Base-by-base conservation (phyloP, 2,329 filamentous ascomycete genomes). In the Erysiphe pulchra region DNA sequence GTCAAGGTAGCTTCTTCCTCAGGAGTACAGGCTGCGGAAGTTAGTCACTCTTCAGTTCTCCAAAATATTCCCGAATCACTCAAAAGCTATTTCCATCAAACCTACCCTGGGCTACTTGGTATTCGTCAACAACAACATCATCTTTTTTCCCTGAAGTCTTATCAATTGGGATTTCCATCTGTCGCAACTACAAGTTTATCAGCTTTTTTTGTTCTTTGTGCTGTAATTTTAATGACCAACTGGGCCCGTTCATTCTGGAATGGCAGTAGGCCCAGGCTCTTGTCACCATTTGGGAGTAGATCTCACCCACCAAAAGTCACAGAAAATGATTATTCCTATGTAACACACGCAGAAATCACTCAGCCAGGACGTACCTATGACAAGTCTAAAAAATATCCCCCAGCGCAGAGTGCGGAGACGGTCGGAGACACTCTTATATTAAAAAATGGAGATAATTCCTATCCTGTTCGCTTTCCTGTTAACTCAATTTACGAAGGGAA, bases 281-380 rank as follows among this genome's bases (percentile, higher is more conserved):
- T 55, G 38, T 58, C 56, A 38, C 58, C 57, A 7, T 59, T 58
- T 48, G 53, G 56, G 44, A 54, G 54, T 36, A 50, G 56, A 48
- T 46, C 49, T 41, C 64, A 66, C 38, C 61, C 68, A 10, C 71
- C 75, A 31, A 68, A 75, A 51, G 75, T 86, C 48, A 80, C 73
- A 53, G 78, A 84, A 52, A 72, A 77, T 32, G 80, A 86, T 62
- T 87, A 76, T 60, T 78, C 74, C 57, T 86, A 87, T 64, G 85
- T 86, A 57, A 84, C 80, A n/a, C 75, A 76, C 28, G 73, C 81
- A 54, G 80, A 86, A 55, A 60, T 85, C 36, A 67, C 72, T 49
- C 31, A 34, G 16, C 59, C 60, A 24, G 60, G 56, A 49, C 57
- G 55, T 58, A 55, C 60, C n/a, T 66, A 68, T 50, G 63, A 66